Evolutionary conservation across 1,284 basidiomycete genomes (phyloP), one percentile per base, ranked within the genome.

Genomic region (Tausonia pullulans): DNA sequence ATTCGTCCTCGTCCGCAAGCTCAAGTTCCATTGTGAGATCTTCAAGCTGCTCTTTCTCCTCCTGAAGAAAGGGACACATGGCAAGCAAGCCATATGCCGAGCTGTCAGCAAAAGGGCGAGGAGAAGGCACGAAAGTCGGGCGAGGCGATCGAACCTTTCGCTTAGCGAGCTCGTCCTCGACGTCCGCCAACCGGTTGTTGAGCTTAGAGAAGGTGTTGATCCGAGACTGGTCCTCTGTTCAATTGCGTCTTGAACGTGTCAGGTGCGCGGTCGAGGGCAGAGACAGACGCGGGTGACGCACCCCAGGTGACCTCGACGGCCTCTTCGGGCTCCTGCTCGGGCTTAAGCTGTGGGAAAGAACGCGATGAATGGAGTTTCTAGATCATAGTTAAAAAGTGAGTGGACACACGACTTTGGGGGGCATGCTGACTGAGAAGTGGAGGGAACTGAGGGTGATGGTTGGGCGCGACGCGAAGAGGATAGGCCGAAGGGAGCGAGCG

Each of bases 161-260:
- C 44, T 76, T 76, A 61, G 84, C 81, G 51, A 95, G 80, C 67
- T 84, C 84, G 65, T 87, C 89, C 69, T 88, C 83, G 51, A 93
- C 80, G 56, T 83, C 81, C 9, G 84, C 81, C 64, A 88, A 75
- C 52, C 90, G 83, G 5, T 84, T 85, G 74, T 97, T 97, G 57
- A 95, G 80, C 72, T 92, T 93, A 0, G 90, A 95, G 75, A 98
- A 98, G 0, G 83, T 81, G 77, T 90, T 97, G 78, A 98, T 98
- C 16, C 83, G 81, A 71, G 92, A 85, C 76, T 98, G 94, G 76
- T 98, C 94, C 81, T 93, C 89, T 91, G 70, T 6, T 45, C 41
- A n/a, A 41, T 41, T 51, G 45, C 16, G 46, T 45, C n/a, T 45
- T 39, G 44, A 58, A n/a, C 16, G 51, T 62, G 44, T 8, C 2